Percentiles rank a stretch among this genome's conserved stretches.
Conservation (phyloP, 2,329 filamentous ascomycete genomes). For the Colletotrichum eleusines region DNA sequence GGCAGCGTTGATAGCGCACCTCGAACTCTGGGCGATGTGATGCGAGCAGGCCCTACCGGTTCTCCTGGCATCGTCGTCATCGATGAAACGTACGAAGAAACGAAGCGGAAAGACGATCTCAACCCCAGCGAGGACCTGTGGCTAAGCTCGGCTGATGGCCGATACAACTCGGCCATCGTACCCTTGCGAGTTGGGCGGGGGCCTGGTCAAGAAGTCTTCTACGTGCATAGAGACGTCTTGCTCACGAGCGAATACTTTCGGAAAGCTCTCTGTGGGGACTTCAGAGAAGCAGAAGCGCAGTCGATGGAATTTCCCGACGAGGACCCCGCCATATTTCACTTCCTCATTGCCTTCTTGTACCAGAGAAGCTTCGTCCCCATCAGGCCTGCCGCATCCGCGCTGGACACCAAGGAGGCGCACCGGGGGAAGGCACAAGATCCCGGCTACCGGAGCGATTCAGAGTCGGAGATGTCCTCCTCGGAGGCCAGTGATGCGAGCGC, state of each 20-base stretch:
- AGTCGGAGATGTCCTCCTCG: constrained; percentile 50
- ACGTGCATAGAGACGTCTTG: constrained; percentile 62
- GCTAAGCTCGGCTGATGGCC: constrained; percentile 62
- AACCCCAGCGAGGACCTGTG: constrained; percentile 61
- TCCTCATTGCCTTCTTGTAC: constrained; percentile 64
- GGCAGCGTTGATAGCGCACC: background rate
- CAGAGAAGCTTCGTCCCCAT: constrained; percentile 61
- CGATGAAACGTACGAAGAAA: constrained; percentile 50
- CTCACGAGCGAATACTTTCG: constrained; percentile 61
- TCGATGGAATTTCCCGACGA: constrained; percentile 64
- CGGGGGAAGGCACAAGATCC: constrained; percentile 58
- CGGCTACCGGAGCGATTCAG: constrained; percentile 50
- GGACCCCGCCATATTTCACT: constrained; percentile 63
- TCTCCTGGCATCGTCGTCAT: constrained; percentile 56
- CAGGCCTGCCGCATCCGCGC: constrained; percentile 55
- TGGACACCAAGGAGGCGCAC: constrained; percentile 54
- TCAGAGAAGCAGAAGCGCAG: constrained; percentile 59
- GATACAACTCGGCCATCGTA: constrained; percentile 60
- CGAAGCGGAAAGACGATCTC: constrained; percentile 49
- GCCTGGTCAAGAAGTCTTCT: constrained; percentile 59
- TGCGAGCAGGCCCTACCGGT: constrained; percentile 54
- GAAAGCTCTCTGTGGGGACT: constrained; percentile 61
- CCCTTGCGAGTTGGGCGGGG: constrained; percentile 58
- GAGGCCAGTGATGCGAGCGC: constrained; percentile 53
- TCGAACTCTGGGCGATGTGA: constrained; percentile 54